These are phyloP conservation scores for Remersonia thermophila DNA, from an alignment of 2,329 filamentous ascomycete species.

Conservation along the genomic window DNA sequence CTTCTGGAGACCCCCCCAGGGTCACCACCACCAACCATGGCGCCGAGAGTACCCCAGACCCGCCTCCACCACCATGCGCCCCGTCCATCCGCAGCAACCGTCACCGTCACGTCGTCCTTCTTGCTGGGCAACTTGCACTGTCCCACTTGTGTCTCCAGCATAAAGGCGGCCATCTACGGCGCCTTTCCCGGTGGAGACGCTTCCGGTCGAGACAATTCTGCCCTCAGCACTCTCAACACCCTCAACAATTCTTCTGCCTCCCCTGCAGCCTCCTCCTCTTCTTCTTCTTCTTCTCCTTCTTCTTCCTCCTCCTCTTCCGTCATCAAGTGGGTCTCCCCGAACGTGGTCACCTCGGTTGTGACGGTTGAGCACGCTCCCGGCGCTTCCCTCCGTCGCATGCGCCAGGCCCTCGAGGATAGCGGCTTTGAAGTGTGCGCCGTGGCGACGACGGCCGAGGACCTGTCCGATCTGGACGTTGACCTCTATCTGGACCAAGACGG, in stretches of 20 bases:
- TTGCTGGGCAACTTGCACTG: conserved; percentile 67
- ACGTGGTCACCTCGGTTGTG: conserved; percentile 59
- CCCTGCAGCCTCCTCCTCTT: neutral
- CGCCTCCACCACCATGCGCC: conserved; percentile 3
- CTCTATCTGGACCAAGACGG: conserved; percentile 8
- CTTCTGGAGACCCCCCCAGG: too few relatives aligned
- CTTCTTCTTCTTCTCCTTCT: neutral
- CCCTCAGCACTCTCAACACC: too few relatives aligned
- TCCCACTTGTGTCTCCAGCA: conserved; percentile 58
- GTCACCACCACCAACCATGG: too few relatives aligned
- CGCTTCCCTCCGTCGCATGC: conserved; percentile 32
- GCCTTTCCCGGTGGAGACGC: neutral
- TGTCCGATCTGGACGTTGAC: conserved; percentile 12
- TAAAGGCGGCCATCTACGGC: conserved; percentile 44
- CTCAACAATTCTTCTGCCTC: neutral
- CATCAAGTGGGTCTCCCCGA: conserved; percentile 51
- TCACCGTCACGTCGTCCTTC: conserved; percentile 41
- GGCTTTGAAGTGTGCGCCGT: conserved; percentile 48
- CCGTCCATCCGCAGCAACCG: conserved; percentile 2
- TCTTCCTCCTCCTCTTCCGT: conserved; percentile 27
- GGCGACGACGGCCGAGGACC: conserved; percentile 23
- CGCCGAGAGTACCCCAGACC: too few relatives aligned
- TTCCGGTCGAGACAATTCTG: too few relatives aligned
- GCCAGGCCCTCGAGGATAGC: conserved; percentile 37
- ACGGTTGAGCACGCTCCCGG: conserved; percentile 42